Percentiles rank a stretch among this genome's conserved stretches.
phyloP scores from a whole-genome alignment of 2,329 filamentous ascomycete genomes.

The Fusarium goolgardi region DNA sequence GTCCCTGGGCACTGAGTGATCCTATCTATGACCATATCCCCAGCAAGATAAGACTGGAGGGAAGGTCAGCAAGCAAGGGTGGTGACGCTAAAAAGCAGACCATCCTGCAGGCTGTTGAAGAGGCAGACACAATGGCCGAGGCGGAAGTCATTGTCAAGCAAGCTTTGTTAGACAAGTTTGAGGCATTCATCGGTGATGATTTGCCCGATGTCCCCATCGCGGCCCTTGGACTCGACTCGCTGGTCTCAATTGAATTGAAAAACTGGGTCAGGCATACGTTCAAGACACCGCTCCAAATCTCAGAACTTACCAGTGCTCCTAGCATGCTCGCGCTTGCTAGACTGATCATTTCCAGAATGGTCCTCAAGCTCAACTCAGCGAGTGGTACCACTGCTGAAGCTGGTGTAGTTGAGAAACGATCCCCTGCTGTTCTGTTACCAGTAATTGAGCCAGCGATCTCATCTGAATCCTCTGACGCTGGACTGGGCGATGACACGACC shows the following conservation, averaged over 20 bases:
- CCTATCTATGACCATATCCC: slow-evolving; percentile 8
- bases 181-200: slow-evolving; percentile 5
- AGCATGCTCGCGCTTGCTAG: slow-evolving; percentile 8
- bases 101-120: slow-evolving; percentile 8
- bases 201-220: slow-evolving; percentile 7
- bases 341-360: slow-evolving; percentile 1
- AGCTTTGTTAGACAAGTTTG: slow-evolving; percentile 6
- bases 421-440: neutral
- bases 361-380: neutral
- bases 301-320: slow-evolving; percentile 2
- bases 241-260: slow-evolving; percentile 13
- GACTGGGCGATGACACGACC: neutral
- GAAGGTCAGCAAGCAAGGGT: neutral
- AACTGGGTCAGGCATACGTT: slow-evolving; percentile 14
- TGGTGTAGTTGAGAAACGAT: neutral
- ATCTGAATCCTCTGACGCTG: neutral
- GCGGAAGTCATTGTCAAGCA: neutral
- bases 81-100: slow-evolving; percentile 5
- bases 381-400: neutral
- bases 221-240: neutral
- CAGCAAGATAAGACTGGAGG: neutral
- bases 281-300: slow-evolving; percentile 8
- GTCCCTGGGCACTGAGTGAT: slow-evolving; percentile 4
- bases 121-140: neutral
- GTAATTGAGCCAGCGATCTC: neutral